Evolutionary conservation across 306 rosid species (phyloP).

Genomic region (Glycine tomentella): DNA sequence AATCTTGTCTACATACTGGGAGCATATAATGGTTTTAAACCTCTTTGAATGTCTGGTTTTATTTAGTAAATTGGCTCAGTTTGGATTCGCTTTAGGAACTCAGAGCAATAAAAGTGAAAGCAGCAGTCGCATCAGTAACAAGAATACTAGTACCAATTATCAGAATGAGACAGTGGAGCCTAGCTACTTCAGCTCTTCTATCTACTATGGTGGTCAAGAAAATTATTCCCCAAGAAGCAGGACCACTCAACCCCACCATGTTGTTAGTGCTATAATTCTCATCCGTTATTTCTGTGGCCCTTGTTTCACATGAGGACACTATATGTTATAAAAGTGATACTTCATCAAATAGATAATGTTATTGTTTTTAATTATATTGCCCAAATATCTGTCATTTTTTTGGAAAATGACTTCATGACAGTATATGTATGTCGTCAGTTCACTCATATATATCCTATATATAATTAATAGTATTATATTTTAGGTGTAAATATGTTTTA

Average conservation of each 20-base stretch:
- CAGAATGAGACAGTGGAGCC: conserved; percentile 65
- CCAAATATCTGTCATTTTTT: not conserved
- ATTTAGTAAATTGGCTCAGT: conserved; percentile 1
- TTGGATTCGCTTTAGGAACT: conserved; percentile 42
- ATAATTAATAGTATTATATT: no score
- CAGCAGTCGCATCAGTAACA: conserved; percentile 39
- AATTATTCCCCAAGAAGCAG: no score
- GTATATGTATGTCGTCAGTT: no score
- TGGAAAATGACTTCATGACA: not conserved
- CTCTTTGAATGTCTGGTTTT: conserved; percentile 28
- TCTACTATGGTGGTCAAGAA: no score
- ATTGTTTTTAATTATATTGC: not conserved
- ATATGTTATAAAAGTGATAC: not conserved
- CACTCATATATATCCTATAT: no score
- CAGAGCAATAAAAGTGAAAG: conserved; percentile 51
- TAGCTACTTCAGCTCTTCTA: conserved; percentile 67
- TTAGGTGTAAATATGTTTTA: no score
- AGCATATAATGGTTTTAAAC: conserved; percentile 3
- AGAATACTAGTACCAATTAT: conserved; percentile 47
- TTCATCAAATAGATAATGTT: not conserved
- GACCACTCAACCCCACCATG: no score
- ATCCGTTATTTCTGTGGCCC: no score
- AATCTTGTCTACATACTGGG: conserved; percentile 14
- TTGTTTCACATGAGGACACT: not conserved
- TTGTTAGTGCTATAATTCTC: no score